phyloP scores from a whole-genome alignment of 768 basidiomycete genomes.

The Suillus decipiens region DNA sequence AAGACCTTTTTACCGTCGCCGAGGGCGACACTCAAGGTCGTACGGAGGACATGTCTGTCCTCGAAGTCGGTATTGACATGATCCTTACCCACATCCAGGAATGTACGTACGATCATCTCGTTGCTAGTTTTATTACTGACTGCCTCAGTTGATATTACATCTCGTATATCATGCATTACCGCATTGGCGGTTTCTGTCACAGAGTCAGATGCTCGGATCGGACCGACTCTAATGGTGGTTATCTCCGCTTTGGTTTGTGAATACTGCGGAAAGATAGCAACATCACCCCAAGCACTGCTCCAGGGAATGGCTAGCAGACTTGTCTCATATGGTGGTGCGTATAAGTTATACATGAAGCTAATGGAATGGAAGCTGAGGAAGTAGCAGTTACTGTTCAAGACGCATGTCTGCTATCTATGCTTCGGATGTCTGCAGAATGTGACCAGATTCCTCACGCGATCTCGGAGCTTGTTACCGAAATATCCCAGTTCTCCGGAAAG shows the following conservation, averaged over 20 bases:
- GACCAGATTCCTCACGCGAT: slow-evolving; percentile 52
- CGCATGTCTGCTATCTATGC: slow-evolving; percentile 68
- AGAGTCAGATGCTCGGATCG: slow-evolving; percentile 39
- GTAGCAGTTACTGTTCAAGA: slow-evolving; percentile 64
- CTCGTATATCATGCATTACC: slow-evolving; percentile 46
- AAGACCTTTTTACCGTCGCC: slow-evolving; percentile 39
- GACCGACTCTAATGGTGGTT: slow-evolving; percentile 68
- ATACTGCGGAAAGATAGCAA: slow-evolving; percentile 51
- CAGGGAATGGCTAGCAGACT: slow-evolving; percentile 46
- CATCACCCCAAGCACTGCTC: slow-evolving; percentile 51
- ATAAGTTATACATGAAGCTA: slow-evolving; percentile 16
- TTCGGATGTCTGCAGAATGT: slow-evolving; percentile 63
- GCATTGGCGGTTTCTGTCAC: slow-evolving; percentile 46
- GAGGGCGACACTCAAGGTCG: slow-evolving; percentile 35
- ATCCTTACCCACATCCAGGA: slow-evolving; percentile 52
- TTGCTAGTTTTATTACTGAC: neutral
- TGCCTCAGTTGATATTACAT: slow-evolving; percentile 38
- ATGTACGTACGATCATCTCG: slow-evolving; percentile 39
- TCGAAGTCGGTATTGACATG: slow-evolving; percentile 59
- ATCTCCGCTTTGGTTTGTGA: slow-evolving; percentile 68
- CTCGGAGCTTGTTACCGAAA: slow-evolving; percentile 40
- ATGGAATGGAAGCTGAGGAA: slow-evolving; percentile 28
- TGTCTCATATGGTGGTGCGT: slow-evolving; percentile 45
- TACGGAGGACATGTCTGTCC: slow-evolving; percentile 39
- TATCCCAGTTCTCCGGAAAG: slow-evolving; percentile 47